phyloP scores from a whole-genome alignment of 2,329 filamentous ascomycete genomes.

The Botryosphaeria agaves region DNA sequence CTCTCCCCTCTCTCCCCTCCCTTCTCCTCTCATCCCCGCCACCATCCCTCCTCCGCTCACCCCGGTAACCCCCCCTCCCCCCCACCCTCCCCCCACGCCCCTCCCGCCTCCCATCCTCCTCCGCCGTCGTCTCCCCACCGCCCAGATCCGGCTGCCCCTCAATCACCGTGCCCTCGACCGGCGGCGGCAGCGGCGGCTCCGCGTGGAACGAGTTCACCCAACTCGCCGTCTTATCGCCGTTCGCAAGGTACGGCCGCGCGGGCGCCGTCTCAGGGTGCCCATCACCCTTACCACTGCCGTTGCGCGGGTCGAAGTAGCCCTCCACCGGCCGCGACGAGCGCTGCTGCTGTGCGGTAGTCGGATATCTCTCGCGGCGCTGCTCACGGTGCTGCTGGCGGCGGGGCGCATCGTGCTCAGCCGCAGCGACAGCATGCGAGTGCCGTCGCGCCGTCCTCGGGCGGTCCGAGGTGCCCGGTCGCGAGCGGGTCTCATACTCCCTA shows the following conservation, averaged over 20 bases:
- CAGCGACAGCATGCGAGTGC: no score
- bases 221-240: constrained; percentile 28
- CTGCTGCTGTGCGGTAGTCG: constrained; percentile 4
- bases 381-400: constrained; percentile 24
- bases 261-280: constrained; percentile 6
- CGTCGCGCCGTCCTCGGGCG: constrained; percentile 4
- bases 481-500: constrained; percentile 7
- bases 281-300: constrained; percentile 13
- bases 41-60: constrained; percentile 6
- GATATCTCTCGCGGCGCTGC: constrained; percentile 19
- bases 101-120: constrained; percentile 11
- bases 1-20: constrained; percentile 10
- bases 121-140: constrained; percentile 8
- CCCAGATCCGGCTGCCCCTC: constrained; percentile 16
- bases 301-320: constrained; percentile 28
- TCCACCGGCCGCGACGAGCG: constrained; percentile 15
- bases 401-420: constrained; percentile 14
- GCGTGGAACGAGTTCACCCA: constrained; percentile 30
- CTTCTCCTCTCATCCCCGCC: constrained; percentile 12
- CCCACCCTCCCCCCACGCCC: constrained; percentile 2
- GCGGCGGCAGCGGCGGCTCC: constrained; percentile 27
- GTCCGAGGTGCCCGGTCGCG: constrained; percentile 10
- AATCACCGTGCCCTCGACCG: constrained; percentile 28
- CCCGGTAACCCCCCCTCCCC: constrained; percentile 5
- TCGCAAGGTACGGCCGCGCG: constrained; percentile 15